Conservation (phyloP, 768 basidiomycete genomes). For the Boletus eberwhitei region DNA sequence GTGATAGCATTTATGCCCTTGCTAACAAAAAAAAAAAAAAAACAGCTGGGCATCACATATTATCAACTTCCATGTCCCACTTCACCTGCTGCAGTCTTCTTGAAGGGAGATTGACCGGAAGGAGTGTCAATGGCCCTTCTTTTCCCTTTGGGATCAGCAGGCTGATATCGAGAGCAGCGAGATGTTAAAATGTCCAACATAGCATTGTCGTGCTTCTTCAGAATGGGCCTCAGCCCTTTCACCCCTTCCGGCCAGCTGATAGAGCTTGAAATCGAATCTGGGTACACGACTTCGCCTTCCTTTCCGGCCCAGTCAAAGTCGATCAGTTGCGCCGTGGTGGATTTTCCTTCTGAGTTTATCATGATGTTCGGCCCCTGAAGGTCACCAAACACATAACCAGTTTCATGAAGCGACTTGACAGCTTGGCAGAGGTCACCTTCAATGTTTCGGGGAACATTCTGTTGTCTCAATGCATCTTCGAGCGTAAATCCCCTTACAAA, state of each 20-base stretch:
- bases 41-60: too few relatives aligned
- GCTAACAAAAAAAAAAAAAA: too few relatives aligned
- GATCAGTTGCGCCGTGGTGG: neutral
- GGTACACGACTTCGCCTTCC: neutral
- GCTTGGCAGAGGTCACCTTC: conserved; percentile 17
- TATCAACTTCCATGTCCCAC: too few relatives aligned
- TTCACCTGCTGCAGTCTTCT: too few relatives aligned
- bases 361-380: conserved; percentile 35
- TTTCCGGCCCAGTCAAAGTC: conserved; percentile 1
- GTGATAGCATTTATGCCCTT: too few relatives aligned
- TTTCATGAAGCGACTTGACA: conserved; percentile 24
- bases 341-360: neutral
- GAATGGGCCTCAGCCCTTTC: neutral
- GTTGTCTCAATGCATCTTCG: neutral
- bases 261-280: neutral
- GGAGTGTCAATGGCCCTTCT: too few relatives aligned
- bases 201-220: conserved; percentile 8
- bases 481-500: conserved; percentile 21
- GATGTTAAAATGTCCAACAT: conserved; percentile 2
- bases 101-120: too few relatives aligned
- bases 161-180: too few relatives aligned
- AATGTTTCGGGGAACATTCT: conserved; percentile 9
- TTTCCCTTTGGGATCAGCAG: too few relatives aligned
- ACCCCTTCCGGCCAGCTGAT: neutral
- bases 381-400: conserved; percentile 37